Conservation (phyloP, 1,284 basidiomycete species). For the Coniferiporia weirii region DNA sequence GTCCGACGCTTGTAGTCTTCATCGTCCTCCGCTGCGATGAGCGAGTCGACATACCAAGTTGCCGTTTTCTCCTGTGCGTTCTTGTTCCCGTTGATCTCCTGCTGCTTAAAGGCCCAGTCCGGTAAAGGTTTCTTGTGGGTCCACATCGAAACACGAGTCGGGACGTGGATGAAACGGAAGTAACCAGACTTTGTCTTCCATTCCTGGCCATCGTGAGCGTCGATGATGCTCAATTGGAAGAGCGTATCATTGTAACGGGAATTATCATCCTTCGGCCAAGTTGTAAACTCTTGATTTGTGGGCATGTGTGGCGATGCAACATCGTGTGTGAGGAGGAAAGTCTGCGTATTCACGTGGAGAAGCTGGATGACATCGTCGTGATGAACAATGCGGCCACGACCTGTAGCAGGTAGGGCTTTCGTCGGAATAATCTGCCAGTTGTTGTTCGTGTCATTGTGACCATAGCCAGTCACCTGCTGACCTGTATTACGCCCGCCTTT, state of each 20-base stretch:
- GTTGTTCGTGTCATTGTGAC: slow-evolving; percentile 91
- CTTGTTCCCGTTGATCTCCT: slow-evolving; percentile 98
- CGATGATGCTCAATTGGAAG: slow-evolving; percentile 72
- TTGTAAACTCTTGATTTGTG: slow-evolving; percentile 98
- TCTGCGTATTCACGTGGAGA: slow-evolving; percentile 82
- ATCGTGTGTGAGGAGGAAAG: slow-evolving; percentile 88
- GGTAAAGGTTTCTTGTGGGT: slow-evolving; percentile 83
- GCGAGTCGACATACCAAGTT: slow-evolving; percentile 85
- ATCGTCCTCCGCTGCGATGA: slow-evolving; percentile 65
- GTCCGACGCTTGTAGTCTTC: slow-evolving; percentile 53
- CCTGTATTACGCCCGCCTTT: slow-evolving; percentile 37
- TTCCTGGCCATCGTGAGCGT: slow-evolving; percentile 69
- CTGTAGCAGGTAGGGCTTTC: slow-evolving; percentile 83
- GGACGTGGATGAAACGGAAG: slow-evolving; percentile 84
- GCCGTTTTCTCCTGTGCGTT: slow-evolving; percentile 79
- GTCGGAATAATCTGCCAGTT: slow-evolving; percentile 95
- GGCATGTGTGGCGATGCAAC: slow-evolving; percentile 96
- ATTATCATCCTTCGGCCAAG: slow-evolving; percentile 70
- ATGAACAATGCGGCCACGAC: slow-evolving; percentile 83
- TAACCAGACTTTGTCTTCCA: slow-evolving; percentile 92
- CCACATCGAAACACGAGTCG: slow-evolving; percentile 92
- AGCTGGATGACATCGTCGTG: slow-evolving; percentile 89
- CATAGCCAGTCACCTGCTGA: slow-evolving; percentile 99
- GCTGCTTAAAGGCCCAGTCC: slow-evolving; percentile 95
- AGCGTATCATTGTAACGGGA: slow-evolving; percentile 81